A percentile compares a stretch with the other conserved stretches of the same genome.
These are phyloP conservation scores for Trichoderma sp. DNA, from an alignment of 2,329 filamentous ascomycete genomes.

Conservation along the genomic window DNA sequence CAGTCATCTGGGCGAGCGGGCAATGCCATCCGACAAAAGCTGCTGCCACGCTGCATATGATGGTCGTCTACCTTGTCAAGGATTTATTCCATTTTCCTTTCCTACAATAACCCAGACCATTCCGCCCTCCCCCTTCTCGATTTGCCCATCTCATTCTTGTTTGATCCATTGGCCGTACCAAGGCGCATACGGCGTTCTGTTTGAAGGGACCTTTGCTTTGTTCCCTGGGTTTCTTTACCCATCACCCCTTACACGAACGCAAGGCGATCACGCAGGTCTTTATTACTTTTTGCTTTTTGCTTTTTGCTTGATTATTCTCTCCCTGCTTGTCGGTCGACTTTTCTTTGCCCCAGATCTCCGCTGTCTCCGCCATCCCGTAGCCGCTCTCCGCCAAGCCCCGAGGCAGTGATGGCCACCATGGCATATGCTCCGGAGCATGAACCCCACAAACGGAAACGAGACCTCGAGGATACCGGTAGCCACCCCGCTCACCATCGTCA, in stretches of 20 bases:
- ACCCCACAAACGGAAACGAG: constrained; percentile 49
- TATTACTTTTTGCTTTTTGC: not conserved
- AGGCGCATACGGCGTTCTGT: not conserved
- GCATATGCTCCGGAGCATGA: constrained; percentile 43
- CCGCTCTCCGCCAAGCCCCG: not conserved
- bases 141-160: not conserved
- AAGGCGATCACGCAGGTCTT: not conserved
- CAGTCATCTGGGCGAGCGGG: constrained; percentile 7
- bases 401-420: constrained; percentile 32
- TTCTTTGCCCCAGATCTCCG: not conserved
- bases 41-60: constrained; percentile 1
- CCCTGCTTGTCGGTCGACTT: not conserved
- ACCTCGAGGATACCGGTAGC: constrained; percentile 43
- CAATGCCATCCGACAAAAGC: constrained; percentile 1
- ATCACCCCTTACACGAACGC: not conserved
- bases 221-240: not conserved
- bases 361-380: not conserved
- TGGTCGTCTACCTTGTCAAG: not conserved
- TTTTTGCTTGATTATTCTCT: not conserved
- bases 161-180: not conserved
- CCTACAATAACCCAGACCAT: constrained; percentile 3
- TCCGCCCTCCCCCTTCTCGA: not conserved
- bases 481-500: not conserved
- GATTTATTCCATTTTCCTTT: not conserved
- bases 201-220: not conserved